These are phyloP conservation scores for Actinidia arguta DNA, from an alignment of 179 eudicot species.

Conservation along the genomic window DNA sequence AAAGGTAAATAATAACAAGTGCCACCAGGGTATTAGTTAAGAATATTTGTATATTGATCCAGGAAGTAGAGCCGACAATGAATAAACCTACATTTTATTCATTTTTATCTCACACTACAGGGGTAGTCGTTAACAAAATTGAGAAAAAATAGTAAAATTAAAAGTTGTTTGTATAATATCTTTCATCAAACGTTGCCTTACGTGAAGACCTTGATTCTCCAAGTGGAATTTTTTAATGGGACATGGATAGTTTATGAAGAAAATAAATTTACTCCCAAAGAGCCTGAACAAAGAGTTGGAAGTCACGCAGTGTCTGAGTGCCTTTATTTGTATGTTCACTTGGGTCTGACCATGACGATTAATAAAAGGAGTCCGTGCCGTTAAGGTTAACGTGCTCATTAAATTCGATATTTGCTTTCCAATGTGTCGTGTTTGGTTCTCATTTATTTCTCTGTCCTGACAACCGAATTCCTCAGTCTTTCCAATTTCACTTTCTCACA, in stretches of 20 bases:
- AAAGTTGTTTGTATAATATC: too few relatives aligned
- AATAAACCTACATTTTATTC: too few relatives aligned
- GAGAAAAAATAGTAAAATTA: too few relatives aligned
- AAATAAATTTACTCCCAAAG: not conserved
- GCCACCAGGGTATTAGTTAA: too few relatives aligned
- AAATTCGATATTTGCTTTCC: conserved; percentile 9
- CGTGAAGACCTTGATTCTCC: too few relatives aligned
- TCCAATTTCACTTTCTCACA: conserved; percentile 1
- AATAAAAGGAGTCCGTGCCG: conserved; percentile 10
- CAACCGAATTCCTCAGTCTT: not conserved
- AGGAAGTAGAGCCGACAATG: too few relatives aligned
- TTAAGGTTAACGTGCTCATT: not conserved
- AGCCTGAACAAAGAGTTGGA: not conserved
- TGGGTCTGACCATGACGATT: not conserved
- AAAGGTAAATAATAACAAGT: too few relatives aligned
- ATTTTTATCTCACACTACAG: too few relatives aligned
- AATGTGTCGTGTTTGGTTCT: too few relatives aligned
- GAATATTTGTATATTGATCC: too few relatives aligned
- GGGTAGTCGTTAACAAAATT: too few relatives aligned
- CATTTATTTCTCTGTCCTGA: not conserved
- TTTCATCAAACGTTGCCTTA: too few relatives aligned
- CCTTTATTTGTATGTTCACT: not conserved
- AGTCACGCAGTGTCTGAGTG: conserved; percentile 8
- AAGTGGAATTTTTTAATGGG: not conserved
- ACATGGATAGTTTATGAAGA: not conserved